Conservation (phyloP, 2,329 filamentous ascomycete species). For the Aspergillus versicolor region DNA sequence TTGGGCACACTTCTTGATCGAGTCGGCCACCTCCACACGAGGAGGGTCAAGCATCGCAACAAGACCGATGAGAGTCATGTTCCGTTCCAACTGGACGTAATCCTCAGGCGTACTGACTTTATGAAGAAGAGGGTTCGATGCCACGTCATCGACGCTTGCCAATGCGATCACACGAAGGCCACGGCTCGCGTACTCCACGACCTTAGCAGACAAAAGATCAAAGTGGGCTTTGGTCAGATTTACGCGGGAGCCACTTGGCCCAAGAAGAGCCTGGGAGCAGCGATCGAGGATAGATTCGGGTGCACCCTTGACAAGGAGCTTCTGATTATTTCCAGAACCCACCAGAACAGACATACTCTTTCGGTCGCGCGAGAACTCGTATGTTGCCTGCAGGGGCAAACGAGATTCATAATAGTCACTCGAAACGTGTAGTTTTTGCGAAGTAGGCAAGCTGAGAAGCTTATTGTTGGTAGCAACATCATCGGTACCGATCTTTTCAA, state of each 20-base stretch:
- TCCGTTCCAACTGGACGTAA: constrained; percentile 85
- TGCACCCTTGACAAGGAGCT: constrained; percentile 91
- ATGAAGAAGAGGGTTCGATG: constrained; percentile 66
- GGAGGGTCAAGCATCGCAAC: constrained; percentile 97
- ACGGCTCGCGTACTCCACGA: constrained; percentile 85
- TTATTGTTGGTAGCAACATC: constrained; percentile 60
- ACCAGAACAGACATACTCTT: constrained; percentile 99
- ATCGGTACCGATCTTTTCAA: constrained; percentile 89
- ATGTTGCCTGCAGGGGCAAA: constrained; percentile 76
- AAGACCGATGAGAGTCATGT: constrained; percentile 89
- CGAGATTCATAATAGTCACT: constrained; percentile 81
- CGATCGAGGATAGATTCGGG: constrained; percentile 92
- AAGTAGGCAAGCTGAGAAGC: constrained; percentile 47
- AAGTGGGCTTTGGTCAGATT: constrained; percentile 68
- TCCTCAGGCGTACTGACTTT: constrained; percentile 79
- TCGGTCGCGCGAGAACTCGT: constrained; percentile 93
- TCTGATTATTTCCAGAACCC: constrained; percentile 66
- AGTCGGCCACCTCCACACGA: constrained; percentile 81
- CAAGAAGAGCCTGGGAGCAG: constrained; percentile 78
- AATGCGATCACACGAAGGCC: constrained; percentile 94
- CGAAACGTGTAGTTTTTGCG: constrained; percentile 72
- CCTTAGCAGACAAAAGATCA: constrained; percentile 71
- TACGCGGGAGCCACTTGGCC: constrained; percentile 74
- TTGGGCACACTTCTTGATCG: constrained; percentile 84
- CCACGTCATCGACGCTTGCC: constrained; percentile 76